Base-by-base conservation (phyloP, 176 grass and related monocot species). In the Zea luxurians region DNA sequence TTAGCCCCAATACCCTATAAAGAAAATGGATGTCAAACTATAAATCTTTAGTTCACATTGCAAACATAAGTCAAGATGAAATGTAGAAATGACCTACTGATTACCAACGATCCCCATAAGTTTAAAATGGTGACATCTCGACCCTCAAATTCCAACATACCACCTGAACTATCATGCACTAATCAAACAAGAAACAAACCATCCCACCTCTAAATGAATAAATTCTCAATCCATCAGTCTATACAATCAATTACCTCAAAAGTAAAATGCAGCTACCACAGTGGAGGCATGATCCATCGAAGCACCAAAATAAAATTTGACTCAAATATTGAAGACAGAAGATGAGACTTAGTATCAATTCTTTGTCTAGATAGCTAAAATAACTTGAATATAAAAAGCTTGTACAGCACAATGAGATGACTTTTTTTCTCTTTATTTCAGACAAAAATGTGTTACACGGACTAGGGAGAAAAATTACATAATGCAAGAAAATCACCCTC, bases 331-430 rank as follows among this genome's bases (percentile, higher is more conserved):
- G 27, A 71, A 16, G 35, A 73, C 7, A 15, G 27, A 69, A 37
- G 13, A 38, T 34, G 17, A 49, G 8, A 67, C 45, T 35, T 71
- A 37, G n/a, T 61, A 2, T 47, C 52, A 10, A 61, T 46, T 53
- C 18, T 86, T 58, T 86, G 38, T 65, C 73, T 66, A 64, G 17
- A 70, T 61, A 78, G 68, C 35, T 61, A 37, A 13, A 64, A 69
- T 21, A 60, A 86, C 16, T 40, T 12, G 10, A 67, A 13, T 3
- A 1, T 35, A 86, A 45, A 45, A 68, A 68, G 8, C 41, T 20
- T 68, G 57, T 8, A 48, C 10, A 61, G 12, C 2, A 74, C 49
- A 65, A 35, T 48, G 61, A 17, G 35, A 38, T 15, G 73, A 9
- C 34, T 58, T 47, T 61, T 61, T 74, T 68, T 16, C 37, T 63